Conservation (phyloP, 768 basidiomycete species). For the Podaxis rugospora region DNA sequence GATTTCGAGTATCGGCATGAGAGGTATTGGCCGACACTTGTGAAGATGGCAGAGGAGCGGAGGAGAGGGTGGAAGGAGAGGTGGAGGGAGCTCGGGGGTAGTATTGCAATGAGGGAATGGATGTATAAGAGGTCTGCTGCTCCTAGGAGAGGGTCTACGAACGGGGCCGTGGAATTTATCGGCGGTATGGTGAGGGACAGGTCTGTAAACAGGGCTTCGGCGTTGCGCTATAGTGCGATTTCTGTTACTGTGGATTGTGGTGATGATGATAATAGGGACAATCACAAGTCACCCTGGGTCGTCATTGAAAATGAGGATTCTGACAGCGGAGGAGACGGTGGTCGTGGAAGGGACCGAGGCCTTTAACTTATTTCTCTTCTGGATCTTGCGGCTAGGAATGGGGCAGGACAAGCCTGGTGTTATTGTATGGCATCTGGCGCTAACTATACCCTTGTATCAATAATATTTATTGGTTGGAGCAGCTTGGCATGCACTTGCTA, state of each 20-base stretch:
- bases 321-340: too few species aligned
- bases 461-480: too few species aligned
- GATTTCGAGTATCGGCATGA: conserved; percentile 73
- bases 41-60: conserved; percentile 49
- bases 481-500: too few species aligned
- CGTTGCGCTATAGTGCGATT: background rate
- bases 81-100: conserved; percentile 71
- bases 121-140: conserved; percentile 48
- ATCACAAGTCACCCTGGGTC: conserved; percentile 5
- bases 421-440: too few species aligned
- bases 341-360: too few species aligned
- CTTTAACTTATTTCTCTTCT: too few species aligned
- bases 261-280: background rate
- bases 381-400: too few species aligned
- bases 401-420: too few species aligned
- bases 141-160: background rate
- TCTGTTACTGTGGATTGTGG: background rate
- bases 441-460: too few species aligned
- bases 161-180: background rate
- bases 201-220: background rate
- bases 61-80: conserved; percentile 44
- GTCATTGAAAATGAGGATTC: background rate
- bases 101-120: conserved; percentile 74
- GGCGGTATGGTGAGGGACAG: background rate
- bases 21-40: conserved; percentile 69